Evolutionary conservation across 768 basidiomycete genomes (phyloP).

Genomic region (Lentinula lateritia): DNA sequence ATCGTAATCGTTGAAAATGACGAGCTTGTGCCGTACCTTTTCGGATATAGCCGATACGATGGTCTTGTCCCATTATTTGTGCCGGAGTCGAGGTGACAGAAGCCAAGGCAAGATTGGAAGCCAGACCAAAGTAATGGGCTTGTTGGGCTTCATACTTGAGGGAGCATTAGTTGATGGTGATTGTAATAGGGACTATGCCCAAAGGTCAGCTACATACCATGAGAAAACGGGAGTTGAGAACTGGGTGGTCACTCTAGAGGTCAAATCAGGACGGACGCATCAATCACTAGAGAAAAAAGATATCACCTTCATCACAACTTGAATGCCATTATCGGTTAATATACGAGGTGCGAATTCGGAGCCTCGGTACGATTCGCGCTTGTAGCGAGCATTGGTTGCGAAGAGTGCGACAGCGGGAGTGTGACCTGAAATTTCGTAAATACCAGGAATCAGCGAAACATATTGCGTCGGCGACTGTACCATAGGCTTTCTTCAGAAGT

Average conservation of each 20-base stretch:
- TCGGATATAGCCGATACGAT: slow-evolving; percentile 71
- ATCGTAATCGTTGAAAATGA: not conserved
- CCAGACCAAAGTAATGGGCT: slow-evolving; percentile 68
- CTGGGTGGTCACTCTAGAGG: slow-evolving; percentile 55
- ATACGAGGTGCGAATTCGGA: slow-evolving; percentile 75
- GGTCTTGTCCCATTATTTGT: slow-evolving; percentile 61
- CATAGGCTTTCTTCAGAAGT: slow-evolving; percentile 66
- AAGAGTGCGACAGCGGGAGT: slow-evolving; percentile 77
- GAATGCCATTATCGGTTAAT: slow-evolving; percentile 61
- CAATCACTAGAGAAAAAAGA: slow-evolving; percentile 18
- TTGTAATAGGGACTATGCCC: not conserved
- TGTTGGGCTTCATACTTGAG: slow-evolving; percentile 63
- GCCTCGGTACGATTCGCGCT: slow-evolving; percentile 75
- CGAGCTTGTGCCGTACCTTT: slow-evolving; percentile 28
- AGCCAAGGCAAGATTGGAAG: slow-evolving; percentile 58
- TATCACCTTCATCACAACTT: slow-evolving; percentile 70
- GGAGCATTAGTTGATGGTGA: slow-evolving; percentile 7
- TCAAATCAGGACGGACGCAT: not conserved
- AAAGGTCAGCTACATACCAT: slow-evolving; percentile 17
- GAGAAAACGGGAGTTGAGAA: slow-evolving; percentile 62
- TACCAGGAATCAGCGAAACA: not conserved
- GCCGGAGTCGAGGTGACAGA: slow-evolving; percentile 73
- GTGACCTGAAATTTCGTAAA: slow-evolving; percentile 30
- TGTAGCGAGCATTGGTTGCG: slow-evolving; percentile 45
- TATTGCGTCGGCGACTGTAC: slow-evolving; percentile 19